Percentiles rank a stretch among this genome's conserved stretches.
phyloP scores from a whole-genome alignment of 2,329 filamentous ascomycete species.

The Talaromyces sp. region DNA sequence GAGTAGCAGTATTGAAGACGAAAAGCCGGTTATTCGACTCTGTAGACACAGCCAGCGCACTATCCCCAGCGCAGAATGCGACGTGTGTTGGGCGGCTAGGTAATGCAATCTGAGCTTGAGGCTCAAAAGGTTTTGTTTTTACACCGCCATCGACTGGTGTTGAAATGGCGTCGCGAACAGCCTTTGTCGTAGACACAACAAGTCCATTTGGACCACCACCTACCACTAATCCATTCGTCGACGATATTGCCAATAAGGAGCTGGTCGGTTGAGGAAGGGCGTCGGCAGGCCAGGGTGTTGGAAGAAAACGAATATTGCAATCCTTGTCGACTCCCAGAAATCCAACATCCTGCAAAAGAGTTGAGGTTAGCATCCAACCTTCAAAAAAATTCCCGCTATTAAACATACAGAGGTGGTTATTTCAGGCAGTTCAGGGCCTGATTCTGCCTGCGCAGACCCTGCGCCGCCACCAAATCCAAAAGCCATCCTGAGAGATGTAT shows the following conservation, averaged over 20 bases:
- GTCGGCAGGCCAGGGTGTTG: slow-evolving; percentile 68
- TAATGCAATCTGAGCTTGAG: slow-evolving; percentile 68
- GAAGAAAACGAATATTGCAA: slow-evolving; percentile 73
- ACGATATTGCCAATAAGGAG: slow-evolving; percentile 79
- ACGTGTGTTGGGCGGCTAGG: slow-evolving; percentile 79
- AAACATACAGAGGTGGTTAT: slow-evolving; percentile 72
- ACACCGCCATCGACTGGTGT: slow-evolving; percentile 54
- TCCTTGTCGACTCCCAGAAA: slow-evolving; percentile 78
- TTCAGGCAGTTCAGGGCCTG: slow-evolving; percentile 66
- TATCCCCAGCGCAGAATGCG: slow-evolving; percentile 85
- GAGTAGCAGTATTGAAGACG: slow-evolving; percentile 69
- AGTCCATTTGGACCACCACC: slow-evolving; percentile 81
- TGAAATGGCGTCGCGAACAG: slow-evolving; percentile 70
- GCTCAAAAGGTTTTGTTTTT: slow-evolving; percentile 66
- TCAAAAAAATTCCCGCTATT: slow-evolving; percentile 3
- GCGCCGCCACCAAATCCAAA: slow-evolving; percentile 56
- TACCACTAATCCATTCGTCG: slow-evolving; percentile 73
- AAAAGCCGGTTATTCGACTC: slow-evolving; percentile 76
- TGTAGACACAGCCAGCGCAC: slow-evolving; percentile 75
- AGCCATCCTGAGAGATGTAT: slow-evolving; percentile 49
- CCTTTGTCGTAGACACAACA: slow-evolving; percentile 70
- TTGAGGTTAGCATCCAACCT: not conserved
- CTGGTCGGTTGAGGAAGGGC: slow-evolving; percentile 69
- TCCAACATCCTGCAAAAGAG: slow-evolving; percentile 59
- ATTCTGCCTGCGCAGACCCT: slow-evolving; percentile 34